These are phyloP conservation scores for Ziziphus jujuba DNA, from an alignment of 306 rosid species.

Conservation along the genomic window DNA sequence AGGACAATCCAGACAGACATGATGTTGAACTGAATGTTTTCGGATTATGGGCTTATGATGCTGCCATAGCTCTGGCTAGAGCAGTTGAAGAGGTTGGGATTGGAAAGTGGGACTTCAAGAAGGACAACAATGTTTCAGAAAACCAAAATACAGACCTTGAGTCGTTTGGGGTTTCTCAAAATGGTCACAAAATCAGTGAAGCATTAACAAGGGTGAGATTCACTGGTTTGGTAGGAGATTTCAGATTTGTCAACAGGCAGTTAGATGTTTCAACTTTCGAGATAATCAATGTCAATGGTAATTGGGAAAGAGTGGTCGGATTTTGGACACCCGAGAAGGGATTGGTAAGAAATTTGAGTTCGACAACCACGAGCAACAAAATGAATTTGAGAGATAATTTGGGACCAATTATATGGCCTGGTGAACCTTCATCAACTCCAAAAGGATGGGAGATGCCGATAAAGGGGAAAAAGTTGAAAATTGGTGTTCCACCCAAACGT, in stretches of 20 bases:
- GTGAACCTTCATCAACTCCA: conserved; percentile 16
- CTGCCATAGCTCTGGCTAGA: too few relatives aligned
- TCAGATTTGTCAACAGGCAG: conserved; percentile 17
- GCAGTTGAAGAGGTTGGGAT: too few relatives aligned
- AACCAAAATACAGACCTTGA: conserved; percentile 31
- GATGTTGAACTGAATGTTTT: too few relatives aligned
- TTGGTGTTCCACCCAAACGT: conserved; percentile 47
- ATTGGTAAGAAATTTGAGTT: conserved; percentile 17
- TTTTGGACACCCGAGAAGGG: conserved; percentile 31
- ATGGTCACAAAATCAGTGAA: conserved; percentile 37
- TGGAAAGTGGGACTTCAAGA: neutral
- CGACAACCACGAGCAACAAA: neutral
- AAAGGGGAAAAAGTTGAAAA: conserved; percentile 26
- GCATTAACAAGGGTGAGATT: conserved; percentile 27
- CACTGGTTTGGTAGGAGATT: conserved; percentile 27
- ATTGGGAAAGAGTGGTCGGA: too few relatives aligned
- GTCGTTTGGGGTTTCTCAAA: conserved; percentile 26
- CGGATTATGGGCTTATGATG: too few relatives aligned
- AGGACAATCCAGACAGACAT: too few relatives aligned
- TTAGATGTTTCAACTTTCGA: too few relatives aligned
- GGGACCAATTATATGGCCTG: conserved; percentile 45
- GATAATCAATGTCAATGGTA: too few relatives aligned
- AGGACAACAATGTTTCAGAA: conserved; percentile 10
- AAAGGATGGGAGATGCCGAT: conserved; percentile 47
- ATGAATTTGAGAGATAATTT: conserved; percentile 13